These are phyloP conservation scores for Verticillium dahliae DNA, from an alignment of 2,329 filamentous ascomycete genomes.

Conservation along the genomic window DNA sequence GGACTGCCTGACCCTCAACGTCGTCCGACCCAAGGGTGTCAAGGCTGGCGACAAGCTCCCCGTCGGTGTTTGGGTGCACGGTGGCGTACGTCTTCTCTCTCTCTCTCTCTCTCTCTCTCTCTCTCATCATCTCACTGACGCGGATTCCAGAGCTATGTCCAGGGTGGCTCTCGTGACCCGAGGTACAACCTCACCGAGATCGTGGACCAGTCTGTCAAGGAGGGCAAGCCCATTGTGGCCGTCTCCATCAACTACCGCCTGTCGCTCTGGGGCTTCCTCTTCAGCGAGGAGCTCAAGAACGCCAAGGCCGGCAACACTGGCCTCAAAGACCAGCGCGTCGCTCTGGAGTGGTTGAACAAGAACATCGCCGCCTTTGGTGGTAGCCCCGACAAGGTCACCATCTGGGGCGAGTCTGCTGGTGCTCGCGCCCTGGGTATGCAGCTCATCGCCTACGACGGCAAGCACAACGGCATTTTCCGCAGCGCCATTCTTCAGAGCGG, in stretches of 20 bases:
- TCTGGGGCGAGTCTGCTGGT: conserved; percentile 50
- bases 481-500: conserved; percentile 45
- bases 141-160: conserved; percentile 5
- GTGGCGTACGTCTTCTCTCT: conserved; percentile 25
- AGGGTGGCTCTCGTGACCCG: conserved; percentile 25
- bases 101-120: not conserved
- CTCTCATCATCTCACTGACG: not conserved
- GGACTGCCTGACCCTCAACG: conserved; percentile 23
- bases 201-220: conserved; percentile 39
- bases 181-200: conserved; percentile 58
- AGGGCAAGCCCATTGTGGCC: conserved; percentile 41
- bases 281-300: conserved; percentile 31
- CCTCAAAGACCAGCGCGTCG: conserved; percentile 41
- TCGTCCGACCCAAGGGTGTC: conserved; percentile 17
- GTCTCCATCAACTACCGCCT: conserved; percentile 46
- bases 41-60: conserved; percentile 37
- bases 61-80: conserved; percentile 54
- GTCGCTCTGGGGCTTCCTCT: conserved; percentile 45
- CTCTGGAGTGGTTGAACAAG: conserved; percentile 41
- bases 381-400: conserved; percentile 35
- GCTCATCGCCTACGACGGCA: conserved; percentile 43
- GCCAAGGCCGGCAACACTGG: conserved; percentile 43
- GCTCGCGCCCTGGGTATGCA: conserved; percentile 42
- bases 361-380: conserved; percentile 45
- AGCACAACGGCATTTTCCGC: conserved; percentile 47